Percentiles rank a stretch among this genome's conserved stretches.
phyloP scores from a whole-genome alignment of 495 filamentous ascomycete species.

The Penicillium verhagenii region DNA sequence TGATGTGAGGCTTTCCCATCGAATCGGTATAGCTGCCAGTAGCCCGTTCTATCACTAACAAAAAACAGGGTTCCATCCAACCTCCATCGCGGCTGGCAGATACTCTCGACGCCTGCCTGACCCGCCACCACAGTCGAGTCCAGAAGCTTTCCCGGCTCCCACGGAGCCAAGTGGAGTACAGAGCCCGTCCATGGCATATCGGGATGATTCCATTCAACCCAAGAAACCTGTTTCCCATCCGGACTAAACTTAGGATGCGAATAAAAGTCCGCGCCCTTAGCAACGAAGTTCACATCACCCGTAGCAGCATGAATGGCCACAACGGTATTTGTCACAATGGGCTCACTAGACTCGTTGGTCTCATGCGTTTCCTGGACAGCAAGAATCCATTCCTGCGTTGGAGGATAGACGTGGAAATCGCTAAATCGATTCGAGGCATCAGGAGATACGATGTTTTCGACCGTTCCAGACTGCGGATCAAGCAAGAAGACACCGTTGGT shows the following conservation, averaged over 20 bases:
- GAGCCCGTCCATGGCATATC: conserved; percentile 40
- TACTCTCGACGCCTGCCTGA: conserved; percentile 17
- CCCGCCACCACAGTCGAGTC: conserved; percentile 20
- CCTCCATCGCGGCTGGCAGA: conserved; percentile 38
- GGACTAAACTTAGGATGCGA: conserved; percentile 37
- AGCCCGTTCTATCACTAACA: conserved; percentile 27
- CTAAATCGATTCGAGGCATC: neutral
- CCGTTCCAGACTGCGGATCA: too few relatives aligned
- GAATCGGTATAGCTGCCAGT: conserved; percentile 34
- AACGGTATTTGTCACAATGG: conserved; percentile 35
- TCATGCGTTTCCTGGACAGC: conserved; percentile 22
- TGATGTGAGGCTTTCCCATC: too few relatives aligned
- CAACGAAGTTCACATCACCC: conserved; percentile 19
- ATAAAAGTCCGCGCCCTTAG: conserved; percentile 42
- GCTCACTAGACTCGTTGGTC: too few relatives aligned
- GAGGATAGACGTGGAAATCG: neutral
- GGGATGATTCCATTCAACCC: conserved; percentile 45
- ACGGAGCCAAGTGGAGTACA: conserved; percentile 31
- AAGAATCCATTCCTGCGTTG: neutral
- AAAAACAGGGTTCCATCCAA: conserved; percentile 36
- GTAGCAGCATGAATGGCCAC: conserved; percentile 34
- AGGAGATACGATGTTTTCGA: neutral
- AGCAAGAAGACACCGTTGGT: conserved; percentile 7
- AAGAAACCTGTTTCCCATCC: conserved; percentile 32
- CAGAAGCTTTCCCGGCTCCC: too few relatives aligned